Conservation (phyloP, 1,139 yeast species). For the Suhomyces taliae region DNA sequence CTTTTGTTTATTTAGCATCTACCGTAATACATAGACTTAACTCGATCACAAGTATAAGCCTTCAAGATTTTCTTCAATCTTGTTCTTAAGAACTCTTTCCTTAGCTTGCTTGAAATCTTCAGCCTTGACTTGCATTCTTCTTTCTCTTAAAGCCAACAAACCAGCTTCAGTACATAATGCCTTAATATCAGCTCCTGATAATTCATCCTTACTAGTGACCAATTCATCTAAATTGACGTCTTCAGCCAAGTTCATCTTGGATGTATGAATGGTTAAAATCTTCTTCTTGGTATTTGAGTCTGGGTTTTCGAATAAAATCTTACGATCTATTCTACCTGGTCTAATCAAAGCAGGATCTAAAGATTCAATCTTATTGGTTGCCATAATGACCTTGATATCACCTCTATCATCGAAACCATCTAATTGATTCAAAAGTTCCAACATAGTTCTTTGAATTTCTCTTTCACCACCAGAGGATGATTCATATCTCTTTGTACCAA, state of each 20-base stretch:
- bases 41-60: slow-evolving; percentile 73
- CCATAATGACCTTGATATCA: slow-evolving; percentile 98
- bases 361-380: slow-evolving; percentile 93
- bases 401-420: slow-evolving; percentile 99
- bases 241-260: slow-evolving; percentile 85
- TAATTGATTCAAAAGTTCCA: slow-evolving; percentile 92
- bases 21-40: neutral
- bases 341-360: slow-evolving; percentile 97
- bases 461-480: slow-evolving; percentile 97
- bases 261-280: slow-evolving; percentile 90
- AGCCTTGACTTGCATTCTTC: slow-evolving; percentile 97
- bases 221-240: slow-evolving; percentile 91
- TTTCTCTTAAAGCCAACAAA: slow-evolving; percentile 89
- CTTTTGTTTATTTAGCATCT: neutral
- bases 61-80: slow-evolving; percentile 95
- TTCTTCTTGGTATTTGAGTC: slow-evolving; percentile 91
- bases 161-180: slow-evolving; percentile 99
- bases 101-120: slow-evolving; percentile 94
- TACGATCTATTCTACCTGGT: slow-evolving; percentile 98
- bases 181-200: slow-evolving; percentile 97
- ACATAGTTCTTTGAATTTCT: slow-evolving; percentile 97
- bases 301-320: slow-evolving; percentile 94
- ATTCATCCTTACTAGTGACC: slow-evolving; percentile 89
- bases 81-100: slow-evolving; percentile 95
- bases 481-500: slow-evolving; percentile 96